Base-by-base conservation (phyloP, 768 basidiomycete species). In the Rhodotorula taiwanensis region DNA sequence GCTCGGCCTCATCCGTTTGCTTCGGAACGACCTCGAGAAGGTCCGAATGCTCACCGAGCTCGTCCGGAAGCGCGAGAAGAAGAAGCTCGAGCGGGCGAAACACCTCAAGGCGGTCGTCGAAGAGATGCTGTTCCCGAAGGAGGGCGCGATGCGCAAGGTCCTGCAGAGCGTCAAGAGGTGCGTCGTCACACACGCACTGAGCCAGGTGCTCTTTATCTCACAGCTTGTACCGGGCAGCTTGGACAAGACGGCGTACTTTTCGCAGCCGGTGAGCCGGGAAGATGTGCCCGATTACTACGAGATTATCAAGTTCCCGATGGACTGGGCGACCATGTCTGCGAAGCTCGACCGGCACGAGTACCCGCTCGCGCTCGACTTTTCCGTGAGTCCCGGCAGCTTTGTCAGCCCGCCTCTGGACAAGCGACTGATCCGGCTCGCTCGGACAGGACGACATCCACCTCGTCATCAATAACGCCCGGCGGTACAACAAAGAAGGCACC, bases 321-420 rank as follows among this genome's bases (percentile, higher is more conserved):
- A 97, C 76, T 83, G 97, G 71, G 77, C 79, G 58, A 91, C 88
- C 3, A 94, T 98, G 83, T 83, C 86, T 69, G 80, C 85, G 73
- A 98, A 91, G 76, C 82, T 98, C n/a, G 86, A 89, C 41, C 83
- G 80, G n/a, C 87, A 87, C 73, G 83, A 87, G 72, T 98, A 97
- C 75, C 75, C 79, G 16, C 79, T 81, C n/a, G 77, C 92, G 54
- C 84, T 85, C 52, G 77, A 79, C 36, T 94, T 97, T 72, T 75
- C 84, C 25, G 82, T 71, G 18, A 16, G 68, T 47, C 5, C n/a
- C n/a, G n/a, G n/a, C n/a, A n/a, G n/a, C n/a, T n/a, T n/a, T n/a
- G n/a, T n/a, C n/a, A n/a, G n/a, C n/a, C n/a, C n/a, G n/a, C n/a
- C n/a, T n/a, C n/a, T n/a, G n/a, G n/a, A n/a, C n/a, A n/a, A n/a